A percentile compares a stretch with the other conserved stretches of the same genome.
These are phyloP conservation scores for Rubia yunnanensis DNA, from an alignment of 257 asterid species.

Conservation along the genomic window DNA sequence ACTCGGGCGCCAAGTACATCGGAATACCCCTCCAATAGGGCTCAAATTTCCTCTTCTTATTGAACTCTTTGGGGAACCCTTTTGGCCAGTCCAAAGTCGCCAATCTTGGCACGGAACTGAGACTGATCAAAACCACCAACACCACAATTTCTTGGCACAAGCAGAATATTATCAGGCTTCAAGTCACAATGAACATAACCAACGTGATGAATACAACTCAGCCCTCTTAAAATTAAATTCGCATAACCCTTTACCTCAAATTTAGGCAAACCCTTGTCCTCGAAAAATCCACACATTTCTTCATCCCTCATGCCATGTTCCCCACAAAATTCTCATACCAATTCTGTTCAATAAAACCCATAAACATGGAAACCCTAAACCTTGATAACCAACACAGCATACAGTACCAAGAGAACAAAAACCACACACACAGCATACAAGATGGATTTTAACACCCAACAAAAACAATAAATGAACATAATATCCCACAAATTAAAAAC, in stretches of 20 bases:
- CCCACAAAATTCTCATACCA: no score
- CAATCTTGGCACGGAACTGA: constrained; percentile 56
- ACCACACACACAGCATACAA: no score
- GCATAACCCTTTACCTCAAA: constrained; percentile 51
- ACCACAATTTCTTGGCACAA: constrained; percentile 25
- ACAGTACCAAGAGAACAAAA: no score
- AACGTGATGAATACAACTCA: constrained; percentile 40
- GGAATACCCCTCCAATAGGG: constrained; percentile 83
- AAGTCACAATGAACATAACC: constrained; percentile 93
- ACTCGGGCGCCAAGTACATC: constrained; percentile 69
- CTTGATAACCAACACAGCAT: no score
- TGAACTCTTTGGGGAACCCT: constrained; percentile 38
- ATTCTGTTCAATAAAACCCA: no score
- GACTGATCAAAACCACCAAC: constrained; percentile 5
- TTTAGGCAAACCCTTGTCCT: constrained; percentile 51
- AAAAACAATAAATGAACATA: no score
- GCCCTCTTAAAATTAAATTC: constrained; percentile 52
- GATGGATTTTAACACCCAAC: no score
- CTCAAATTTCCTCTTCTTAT: constrained; percentile 60
- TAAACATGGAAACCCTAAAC: no score
- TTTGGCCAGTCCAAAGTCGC: constrained; percentile 81
- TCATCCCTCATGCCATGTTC: no score
- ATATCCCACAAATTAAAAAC: no score
- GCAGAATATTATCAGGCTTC: constrained; percentile 72
- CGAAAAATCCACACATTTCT: no score